phyloP scores from a whole-genome alignment of 2,329 filamentous ascomycete genomes.

The Penicillium sp. region DNA sequence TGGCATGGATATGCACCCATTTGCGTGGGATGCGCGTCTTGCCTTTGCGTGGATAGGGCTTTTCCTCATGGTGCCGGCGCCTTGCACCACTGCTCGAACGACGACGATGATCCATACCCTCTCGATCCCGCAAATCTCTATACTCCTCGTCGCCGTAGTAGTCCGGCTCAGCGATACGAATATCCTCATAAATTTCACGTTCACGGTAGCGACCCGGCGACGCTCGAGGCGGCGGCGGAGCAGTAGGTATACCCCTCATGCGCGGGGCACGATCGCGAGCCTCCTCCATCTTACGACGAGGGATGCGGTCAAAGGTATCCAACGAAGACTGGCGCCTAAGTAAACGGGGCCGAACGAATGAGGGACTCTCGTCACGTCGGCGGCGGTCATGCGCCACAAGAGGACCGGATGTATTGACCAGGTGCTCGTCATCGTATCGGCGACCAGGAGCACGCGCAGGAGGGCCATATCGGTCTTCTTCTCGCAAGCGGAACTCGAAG shows the following conservation, averaged over 20 bases:
- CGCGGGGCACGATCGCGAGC: constrained; percentile 44
- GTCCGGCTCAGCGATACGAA: constrained; percentile 65
- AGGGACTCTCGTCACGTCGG: constrained; percentile 51
- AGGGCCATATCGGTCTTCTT: constrained; percentile 44
- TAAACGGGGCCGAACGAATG: constrained; percentile 61
- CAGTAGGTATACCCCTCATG: constrained; percentile 53
- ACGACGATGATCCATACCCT: constrained; percentile 50
- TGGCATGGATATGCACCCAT: constrained; percentile 74
- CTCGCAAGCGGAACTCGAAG: constrained; percentile 42
- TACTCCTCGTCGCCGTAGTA: constrained; percentile 71
- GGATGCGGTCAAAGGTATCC: constrained; percentile 82
- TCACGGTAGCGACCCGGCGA: constrained; percentile 61
- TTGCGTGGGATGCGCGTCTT: constrained; percentile 84
- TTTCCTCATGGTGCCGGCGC: constrained; percentile 35
- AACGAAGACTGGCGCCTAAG: constrained; percentile 82
- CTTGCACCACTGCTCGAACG: constrained; percentile 43
- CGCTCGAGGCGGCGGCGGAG: constrained; percentile 48
- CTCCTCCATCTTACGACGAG: constrained; percentile 52
- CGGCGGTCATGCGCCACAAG: constrained; percentile 58
- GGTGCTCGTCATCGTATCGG: constrained; percentile 43
- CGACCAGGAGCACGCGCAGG: constrained; percentile 40
- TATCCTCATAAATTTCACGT: constrained; percentile 62
- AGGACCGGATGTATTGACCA: constrained; percentile 48
- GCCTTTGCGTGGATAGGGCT: constrained; percentile 72
- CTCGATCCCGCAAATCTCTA: constrained; percentile 63